phyloP scores from a whole-genome alignment of 257 asterid genomes.

The Solanum peruvianum region DNA sequence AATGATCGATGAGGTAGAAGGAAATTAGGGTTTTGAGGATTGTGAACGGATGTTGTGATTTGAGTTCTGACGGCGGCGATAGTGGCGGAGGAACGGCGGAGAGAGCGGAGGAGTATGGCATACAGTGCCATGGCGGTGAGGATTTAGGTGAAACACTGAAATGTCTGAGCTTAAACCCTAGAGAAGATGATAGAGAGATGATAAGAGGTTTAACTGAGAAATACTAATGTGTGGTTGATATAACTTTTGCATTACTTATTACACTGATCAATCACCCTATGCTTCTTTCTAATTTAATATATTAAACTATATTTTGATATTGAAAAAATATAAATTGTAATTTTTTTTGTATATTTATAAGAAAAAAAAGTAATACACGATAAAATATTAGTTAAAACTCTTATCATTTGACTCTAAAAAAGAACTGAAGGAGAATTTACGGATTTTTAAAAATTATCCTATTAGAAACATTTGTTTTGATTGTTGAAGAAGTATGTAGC shows the following conservation, averaged over 20 bases:
- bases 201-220: background rate
- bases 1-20: slow-evolving; percentile 20
- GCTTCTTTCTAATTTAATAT: background rate
- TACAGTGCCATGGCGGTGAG: slow-evolving; percentile 9
- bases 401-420: background rate
- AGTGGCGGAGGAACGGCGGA: slow-evolving; percentile 30
- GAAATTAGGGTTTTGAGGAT: slow-evolving; percentile 13
- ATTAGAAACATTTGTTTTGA: too few species aligned
- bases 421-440: background rate
- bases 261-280: background rate
- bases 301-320: too few species aligned
- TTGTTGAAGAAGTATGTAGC: background rate
- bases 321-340: too few species aligned
- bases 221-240: background rate
- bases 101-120: slow-evolving; percentile 31
- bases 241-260: background rate
- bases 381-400: too few species aligned
- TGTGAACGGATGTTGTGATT: background rate
- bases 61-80: background rate
- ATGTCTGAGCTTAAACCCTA: slow-evolving; percentile 1
- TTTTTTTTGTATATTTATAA: too few species aligned
- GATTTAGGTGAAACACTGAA: background rate
- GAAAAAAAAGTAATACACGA: too few species aligned
- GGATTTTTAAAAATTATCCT: too few species aligned
- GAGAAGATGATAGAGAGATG: background rate